These are phyloP conservation scores for Colletotrichum tropicale DNA, from an alignment of 2,329 filamentous ascomycete species.

Conservation along the genomic window DNA sequence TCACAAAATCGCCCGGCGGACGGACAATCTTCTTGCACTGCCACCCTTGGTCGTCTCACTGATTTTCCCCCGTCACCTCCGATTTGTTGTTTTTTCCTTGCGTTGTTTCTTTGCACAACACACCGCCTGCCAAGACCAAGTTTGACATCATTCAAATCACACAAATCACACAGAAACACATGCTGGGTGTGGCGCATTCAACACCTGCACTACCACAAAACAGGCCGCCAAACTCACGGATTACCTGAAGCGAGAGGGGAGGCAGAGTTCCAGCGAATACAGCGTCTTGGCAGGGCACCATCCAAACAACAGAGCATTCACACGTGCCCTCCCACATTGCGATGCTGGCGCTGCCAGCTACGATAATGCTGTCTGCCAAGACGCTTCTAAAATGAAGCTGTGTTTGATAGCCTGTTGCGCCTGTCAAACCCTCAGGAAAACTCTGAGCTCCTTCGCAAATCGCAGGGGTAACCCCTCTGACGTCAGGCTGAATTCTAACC, in stretches of 20 bases:
- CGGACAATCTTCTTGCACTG: background rate
- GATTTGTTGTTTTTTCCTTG: background rate
- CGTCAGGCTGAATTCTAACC: background rate
- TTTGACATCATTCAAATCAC: constrained; percentile 18
- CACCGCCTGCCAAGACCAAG: background rate
- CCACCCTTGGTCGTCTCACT: constrained; percentile 8
- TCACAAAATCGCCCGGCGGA: background rate
- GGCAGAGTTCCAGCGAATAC: background rate
- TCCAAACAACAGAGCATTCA: background rate
- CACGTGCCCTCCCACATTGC: background rate
- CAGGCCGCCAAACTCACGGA: background rate
- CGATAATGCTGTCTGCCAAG: background rate
- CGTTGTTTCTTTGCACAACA: background rate
- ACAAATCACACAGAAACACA: background rate
- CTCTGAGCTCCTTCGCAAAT: background rate
- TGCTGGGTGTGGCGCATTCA: background rate
- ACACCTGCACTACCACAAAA: background rate
- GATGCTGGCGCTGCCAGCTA: background rate
- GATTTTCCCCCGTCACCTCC: background rate
- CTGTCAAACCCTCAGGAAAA: background rate
- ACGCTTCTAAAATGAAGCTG: background rate
- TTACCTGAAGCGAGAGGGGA: background rate
- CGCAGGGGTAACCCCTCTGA: background rate
- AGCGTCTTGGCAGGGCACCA: background rate
- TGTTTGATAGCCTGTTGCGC: background rate